Percentiles rank a stretch among this genome's conserved stretches.
Conservation (phyloP, 2,329 filamentous ascomycete genomes). For the Atkinsonella texensis region DNA sequence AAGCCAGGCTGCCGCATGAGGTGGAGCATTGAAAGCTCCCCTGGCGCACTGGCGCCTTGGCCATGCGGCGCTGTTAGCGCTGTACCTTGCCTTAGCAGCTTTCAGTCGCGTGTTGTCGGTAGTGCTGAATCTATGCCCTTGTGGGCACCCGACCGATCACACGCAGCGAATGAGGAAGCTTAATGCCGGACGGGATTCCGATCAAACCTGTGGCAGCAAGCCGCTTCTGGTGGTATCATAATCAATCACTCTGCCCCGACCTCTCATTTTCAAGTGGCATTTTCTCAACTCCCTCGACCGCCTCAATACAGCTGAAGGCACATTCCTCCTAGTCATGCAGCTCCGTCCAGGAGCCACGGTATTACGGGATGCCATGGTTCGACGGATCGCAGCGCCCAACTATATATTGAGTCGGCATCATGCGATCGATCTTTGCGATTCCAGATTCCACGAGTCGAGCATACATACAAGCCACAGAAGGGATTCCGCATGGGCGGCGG, state of each 20-base stretch:
- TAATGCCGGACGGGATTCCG: slow-evolving; percentile 6
- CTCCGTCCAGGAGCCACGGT: slow-evolving; percentile 40
- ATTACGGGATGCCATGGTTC: slow-evolving; percentile 29
- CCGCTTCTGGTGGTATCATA: background rate
- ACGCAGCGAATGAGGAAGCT: background rate
- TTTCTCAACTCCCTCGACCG: background rate
- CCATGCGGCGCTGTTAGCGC: background rate
- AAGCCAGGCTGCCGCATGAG: too few relatives aligned
- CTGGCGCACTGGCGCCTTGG: too few relatives aligned
- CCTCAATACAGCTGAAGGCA: background rate
- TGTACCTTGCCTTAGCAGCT: background rate
- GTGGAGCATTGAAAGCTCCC: too few relatives aligned
- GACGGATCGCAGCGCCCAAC: slow-evolving; percentile 16
- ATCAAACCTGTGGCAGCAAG: slow-evolving; percentile 3
- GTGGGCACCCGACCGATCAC: background rate
- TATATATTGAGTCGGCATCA: slow-evolving; percentile 21
- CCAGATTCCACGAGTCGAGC: slow-evolving; percentile 18
- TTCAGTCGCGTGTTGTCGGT: background rate
- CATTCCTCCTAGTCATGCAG: slow-evolving; percentile 32
- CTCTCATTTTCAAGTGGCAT: slow-evolving; percentile 1
- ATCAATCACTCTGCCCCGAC: background rate
- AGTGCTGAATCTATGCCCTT: background rate
- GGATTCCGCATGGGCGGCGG: slow-evolving; percentile 63
- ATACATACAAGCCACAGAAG: slow-evolving; percentile 33
- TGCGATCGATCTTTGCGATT: slow-evolving; percentile 15